phyloP scores from a whole-genome alignment of 75 land plant species.

The Chamaecyparis obtusa region DNA sequence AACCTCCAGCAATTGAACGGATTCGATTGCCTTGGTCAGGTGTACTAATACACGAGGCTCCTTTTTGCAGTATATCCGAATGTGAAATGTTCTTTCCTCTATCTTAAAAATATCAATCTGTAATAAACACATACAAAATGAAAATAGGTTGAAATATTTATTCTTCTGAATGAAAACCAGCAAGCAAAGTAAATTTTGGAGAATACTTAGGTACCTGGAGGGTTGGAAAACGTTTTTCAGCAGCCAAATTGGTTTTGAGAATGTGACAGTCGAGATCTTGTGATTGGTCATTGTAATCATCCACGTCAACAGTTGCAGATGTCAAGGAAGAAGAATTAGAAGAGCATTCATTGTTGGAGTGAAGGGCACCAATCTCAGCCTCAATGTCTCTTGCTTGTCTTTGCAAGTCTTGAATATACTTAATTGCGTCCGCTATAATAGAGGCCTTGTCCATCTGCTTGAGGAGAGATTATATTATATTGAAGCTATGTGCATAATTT shows the following conservation, averaged over 20 bases:
- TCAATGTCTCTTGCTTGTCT: constrained; percentile 57
- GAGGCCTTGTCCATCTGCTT: constrained; percentile 91
- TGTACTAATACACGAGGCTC: constrained; percentile 25
- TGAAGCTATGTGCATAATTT: not conserved
- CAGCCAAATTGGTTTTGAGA: not conserved
- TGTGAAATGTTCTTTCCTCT: not conserved
- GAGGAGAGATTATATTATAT: too few species aligned
- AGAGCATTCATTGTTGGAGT: constrained; percentile 12
- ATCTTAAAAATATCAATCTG: not conserved
- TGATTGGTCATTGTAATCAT: not conserved
- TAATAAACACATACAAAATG: not conserved
- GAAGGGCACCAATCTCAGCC: constrained; percentile 47
- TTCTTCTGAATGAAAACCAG: not conserved
- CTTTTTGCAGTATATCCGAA: not conserved
- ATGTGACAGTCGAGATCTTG: not conserved
- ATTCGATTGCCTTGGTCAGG: constrained; percentile 30
- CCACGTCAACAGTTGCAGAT: not conserved
- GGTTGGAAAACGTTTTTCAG: not conserved
- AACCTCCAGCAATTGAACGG: constrained; percentile 24
- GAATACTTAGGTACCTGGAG: not conserved
- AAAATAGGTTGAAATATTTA: not conserved
- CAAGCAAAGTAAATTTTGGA: not conserved
- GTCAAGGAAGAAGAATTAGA: not conserved
- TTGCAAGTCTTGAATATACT: constrained; percentile 73
- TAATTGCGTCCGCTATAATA: constrained; percentile 78